Evolutionary conservation across 495 filamentous ascomycete genomes (phyloP), one percentile per base, ranked within the genome.

Genomic region (Aspergillus sparsus): DNA sequence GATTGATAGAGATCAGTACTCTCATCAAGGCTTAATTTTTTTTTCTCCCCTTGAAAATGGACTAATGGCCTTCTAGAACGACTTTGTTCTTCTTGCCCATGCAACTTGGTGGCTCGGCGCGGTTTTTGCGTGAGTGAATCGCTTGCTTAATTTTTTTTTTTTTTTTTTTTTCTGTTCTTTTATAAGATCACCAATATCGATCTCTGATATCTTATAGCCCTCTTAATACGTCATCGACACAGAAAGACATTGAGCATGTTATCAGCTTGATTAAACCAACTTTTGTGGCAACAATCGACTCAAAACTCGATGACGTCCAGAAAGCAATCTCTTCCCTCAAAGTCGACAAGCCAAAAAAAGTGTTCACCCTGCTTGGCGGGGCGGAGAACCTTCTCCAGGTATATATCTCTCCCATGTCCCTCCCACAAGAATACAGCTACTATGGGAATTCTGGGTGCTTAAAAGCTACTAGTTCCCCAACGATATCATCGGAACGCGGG

Each of bases 11-110:
- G 21, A 27, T 27, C 21, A 27, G 21, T 27, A 27, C 21, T 27
- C 21, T 27, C 21, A 27, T 27, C 21, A 27, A 1, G 21, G 21
- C 21, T 27, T 1, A 27, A 27, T 27, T 1, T 27, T 27, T 27
- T 27, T 21, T 7, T 5, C 2, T 18, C n/a, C n/a, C n/a, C n/a
- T n/a, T 27, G n/a, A 18, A 21, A 47, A 16, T 21, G n/a, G 10
- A 47, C 50, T 53, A 34, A 36, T 53, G 15, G 21, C 16, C 11
- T 32, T 10, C 9, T 55, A 55, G 53, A 55, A 55, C 15, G 53
- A 41, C 18, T 55, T 55, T 55, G 53, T 55, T 45, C 37, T 42
- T 13, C 53, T 55, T 42, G 53, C 53, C 10, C 53, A 55, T 45
- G 37, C 53, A n/a, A 55, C 53, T 12, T 55, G 53, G 53, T 55